Conservation (phyloP, 2,329 filamentous ascomycete genomes). For the Xylaria arbuscula region DNA sequence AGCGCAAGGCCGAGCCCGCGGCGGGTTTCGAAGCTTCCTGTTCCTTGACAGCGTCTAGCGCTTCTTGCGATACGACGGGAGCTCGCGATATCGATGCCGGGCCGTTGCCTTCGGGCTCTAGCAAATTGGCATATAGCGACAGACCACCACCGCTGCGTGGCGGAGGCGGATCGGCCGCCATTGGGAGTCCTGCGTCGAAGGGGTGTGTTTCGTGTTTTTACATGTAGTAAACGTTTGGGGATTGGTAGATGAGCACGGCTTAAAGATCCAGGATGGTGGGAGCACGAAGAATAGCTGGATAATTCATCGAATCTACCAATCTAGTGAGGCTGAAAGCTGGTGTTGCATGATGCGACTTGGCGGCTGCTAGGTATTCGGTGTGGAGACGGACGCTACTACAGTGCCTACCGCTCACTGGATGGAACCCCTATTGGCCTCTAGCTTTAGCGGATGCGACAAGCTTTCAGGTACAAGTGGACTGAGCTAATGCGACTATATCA, state of each 20-base stretch:
- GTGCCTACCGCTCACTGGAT: neutral
- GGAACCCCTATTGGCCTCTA: neutral
- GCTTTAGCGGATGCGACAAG: constrained; percentile 16
- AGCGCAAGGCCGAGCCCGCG: constrained; percentile 75
- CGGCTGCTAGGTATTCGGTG: constrained; percentile 16
- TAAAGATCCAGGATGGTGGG: neutral
- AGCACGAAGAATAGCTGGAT: neutral
- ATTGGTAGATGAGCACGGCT: too few relatives aligned
- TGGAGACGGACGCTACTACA: constrained; percentile 10
- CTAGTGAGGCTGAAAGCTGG: constrained; percentile 14
- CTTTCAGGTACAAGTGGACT: constrained; percentile 8
- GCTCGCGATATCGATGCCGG: constrained; percentile 79
- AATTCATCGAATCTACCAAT: neutral
- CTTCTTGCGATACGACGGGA: constrained; percentile 76
- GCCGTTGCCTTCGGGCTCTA: constrained; percentile 66
- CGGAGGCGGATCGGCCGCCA: constrained; percentile 49
- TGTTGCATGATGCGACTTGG: constrained; percentile 14
- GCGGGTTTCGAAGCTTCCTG: constrained; percentile 70
- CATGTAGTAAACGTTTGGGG: too few relatives aligned
- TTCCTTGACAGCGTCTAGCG: constrained; percentile 58
- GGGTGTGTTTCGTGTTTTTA: too few relatives aligned
- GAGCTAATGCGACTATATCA: too few relatives aligned
- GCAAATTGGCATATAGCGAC: constrained; percentile 86
- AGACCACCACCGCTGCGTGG: constrained; percentile 63
- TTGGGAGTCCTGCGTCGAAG: constrained; percentile 22